Percentiles rank a stretch among this genome's conserved stretches.
Evolutionary conservation across 2,329 filamentous ascomycete species (phyloP).

Genomic region (Exophiala sp.): DNA sequence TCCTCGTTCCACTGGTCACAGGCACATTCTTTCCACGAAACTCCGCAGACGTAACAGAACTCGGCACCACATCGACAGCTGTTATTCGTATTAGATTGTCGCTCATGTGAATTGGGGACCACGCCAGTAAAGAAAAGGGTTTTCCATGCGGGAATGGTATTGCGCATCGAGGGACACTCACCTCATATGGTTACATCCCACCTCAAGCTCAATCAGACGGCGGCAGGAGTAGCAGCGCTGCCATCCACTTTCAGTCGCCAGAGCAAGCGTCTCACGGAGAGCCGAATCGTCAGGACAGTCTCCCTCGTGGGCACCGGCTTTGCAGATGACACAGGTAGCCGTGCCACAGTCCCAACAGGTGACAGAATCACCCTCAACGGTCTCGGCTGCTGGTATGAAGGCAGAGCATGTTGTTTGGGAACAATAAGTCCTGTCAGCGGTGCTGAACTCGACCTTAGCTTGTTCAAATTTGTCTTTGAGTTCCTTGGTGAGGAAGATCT

Average conservation of each 20-base stretch:
- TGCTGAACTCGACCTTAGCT: slow-evolving; percentile 48
- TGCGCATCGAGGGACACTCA: slow-evolving; percentile 22
- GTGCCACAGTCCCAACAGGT: slow-evolving; percentile 41
- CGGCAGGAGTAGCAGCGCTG: slow-evolving; percentile 70
- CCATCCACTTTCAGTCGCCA: slow-evolving; percentile 64
- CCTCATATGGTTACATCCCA: slow-evolving; percentile 36
- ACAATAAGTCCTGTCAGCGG: slow-evolving; percentile 50
- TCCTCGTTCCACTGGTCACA: slow-evolving; percentile 31
- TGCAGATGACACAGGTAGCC: slow-evolving; percentile 50
- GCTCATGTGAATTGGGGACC: too few species aligned
- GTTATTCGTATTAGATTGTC: background rate
- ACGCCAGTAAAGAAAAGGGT: too few species aligned
- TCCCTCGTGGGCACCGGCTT: slow-evolving; percentile 42
- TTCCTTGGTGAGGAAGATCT: slow-evolving; percentile 35
- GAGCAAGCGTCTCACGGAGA: slow-evolving; percentile 44
- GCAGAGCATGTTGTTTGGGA: slow-evolving; percentile 39
- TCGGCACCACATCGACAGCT: slow-evolving; percentile 32
- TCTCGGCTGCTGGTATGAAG: slow-evolving; percentile 41
- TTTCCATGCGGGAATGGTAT: background rate
- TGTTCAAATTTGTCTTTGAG: slow-evolving; percentile 37
- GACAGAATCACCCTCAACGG: slow-evolving; percentile 33
- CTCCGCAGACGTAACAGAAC: slow-evolving; percentile 34
- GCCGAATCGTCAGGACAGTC: slow-evolving; percentile 29
- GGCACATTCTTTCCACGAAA: slow-evolving; percentile 30
- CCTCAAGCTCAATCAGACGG: slow-evolving; percentile 38